phyloP scores from a whole-genome alignment of 2,329 filamentous ascomycete genomes.

The Exophiala lecanii-corni region DNA sequence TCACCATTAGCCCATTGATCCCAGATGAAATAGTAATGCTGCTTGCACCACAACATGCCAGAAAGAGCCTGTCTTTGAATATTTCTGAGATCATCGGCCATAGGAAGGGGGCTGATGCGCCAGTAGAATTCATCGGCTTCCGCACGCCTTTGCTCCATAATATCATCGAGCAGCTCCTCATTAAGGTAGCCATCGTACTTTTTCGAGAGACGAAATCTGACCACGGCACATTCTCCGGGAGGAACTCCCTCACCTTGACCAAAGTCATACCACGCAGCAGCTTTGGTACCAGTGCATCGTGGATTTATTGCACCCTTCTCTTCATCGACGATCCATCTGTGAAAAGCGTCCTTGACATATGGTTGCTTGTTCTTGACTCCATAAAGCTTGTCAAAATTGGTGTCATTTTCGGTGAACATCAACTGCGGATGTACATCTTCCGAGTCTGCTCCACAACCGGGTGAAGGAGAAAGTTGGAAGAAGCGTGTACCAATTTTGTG shows the following conservation, averaged over 20 bases:
- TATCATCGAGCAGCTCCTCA: conserved; percentile 86
- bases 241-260: conserved; percentile 82
- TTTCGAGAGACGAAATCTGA: conserved; percentile 82
- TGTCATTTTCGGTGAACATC: conserved; percentile 94
- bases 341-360: conserved; percentile 94
- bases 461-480: conserved; percentile 81
- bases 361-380: conserved; percentile 70
- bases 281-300: conserved; percentile 74
- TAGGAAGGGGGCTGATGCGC: conserved; percentile 84
- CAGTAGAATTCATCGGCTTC: conserved; percentile 97
- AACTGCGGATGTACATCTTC: conserved; percentile 80
- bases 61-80: conserved; percentile 92
- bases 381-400: conserved; percentile 76
- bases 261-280: conserved; percentile 86
- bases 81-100: conserved; percentile 88
- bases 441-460: conserved; percentile 71
- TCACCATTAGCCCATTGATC: conserved; percentile 97
- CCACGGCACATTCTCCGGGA: conserved; percentile 89
- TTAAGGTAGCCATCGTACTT: conserved; percentile 75
- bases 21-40: conserved; percentile 95
- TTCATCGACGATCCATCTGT: conserved; percentile 76
- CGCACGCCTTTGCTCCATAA: conserved; percentile 77
- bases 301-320: conserved; percentile 82
- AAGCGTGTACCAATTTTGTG: conserved; percentile 76
- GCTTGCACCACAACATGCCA: conserved; percentile 98